Evolutionary conservation across 2,329 filamentous ascomycete genomes (phyloP), one percentile per base, ranked within the genome.

Genomic region (Cryoendolithus antarcticus): DNA sequence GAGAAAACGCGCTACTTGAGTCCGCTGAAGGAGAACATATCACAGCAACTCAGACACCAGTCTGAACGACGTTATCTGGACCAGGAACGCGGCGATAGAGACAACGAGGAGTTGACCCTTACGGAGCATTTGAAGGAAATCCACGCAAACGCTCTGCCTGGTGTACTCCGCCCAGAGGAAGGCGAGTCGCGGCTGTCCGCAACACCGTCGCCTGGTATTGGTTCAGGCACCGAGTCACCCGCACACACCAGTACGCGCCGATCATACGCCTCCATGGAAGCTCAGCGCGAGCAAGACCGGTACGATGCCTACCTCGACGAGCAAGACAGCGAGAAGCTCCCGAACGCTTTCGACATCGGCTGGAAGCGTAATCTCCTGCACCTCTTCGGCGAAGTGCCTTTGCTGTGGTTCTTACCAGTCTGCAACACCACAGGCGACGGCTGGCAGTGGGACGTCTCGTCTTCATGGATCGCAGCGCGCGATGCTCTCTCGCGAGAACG

Each of bases 1-100:
- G 91, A 98, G 62, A 95, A 91, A 67, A 96, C 89, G 2, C 75
- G 91, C 40, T 98, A 98, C 62, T 72, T 94, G 6, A 86, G 82
- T 7, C 85, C 86, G 0, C 60, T 94, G 44, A 74, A 81, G 41
- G 77, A 77, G 55, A 74, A 74, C 35, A 72, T 89, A 55, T 44
- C 47, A 24, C 41, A 50, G 12, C 44, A 44, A 28, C 34, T 44
- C n/a, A 19, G 32, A 19, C 15, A 19, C 15, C 15, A 19, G 15
- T 19, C 15, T 19, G 15, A 19, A 19, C 15, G 15, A 19, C 15
- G 15, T 19, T 19, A 19, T 19, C 15, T 19, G 15, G 15, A 19
- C 15, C 15, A 19, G 15, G 15, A 19, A 19, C 3, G 15, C 15
- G 15, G 15, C 15, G 15, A 19, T 19, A 19, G 15, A 19, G 15